Base-by-base conservation (phyloP, 345 rosid species). In the Leavenworthia alabamica region DNA sequence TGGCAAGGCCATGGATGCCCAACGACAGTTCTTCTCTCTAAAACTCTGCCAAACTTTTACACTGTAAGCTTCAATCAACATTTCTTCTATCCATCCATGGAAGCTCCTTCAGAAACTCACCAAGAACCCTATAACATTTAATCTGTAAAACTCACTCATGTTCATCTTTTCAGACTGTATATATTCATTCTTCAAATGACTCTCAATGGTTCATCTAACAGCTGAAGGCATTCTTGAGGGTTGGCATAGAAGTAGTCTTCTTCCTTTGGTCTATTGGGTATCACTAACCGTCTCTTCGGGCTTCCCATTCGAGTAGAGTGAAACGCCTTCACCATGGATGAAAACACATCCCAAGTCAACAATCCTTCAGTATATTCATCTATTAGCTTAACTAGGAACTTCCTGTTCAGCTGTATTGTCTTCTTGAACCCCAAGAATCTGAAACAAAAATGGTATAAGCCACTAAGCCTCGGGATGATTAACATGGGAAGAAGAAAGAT, bases 361-460 rank as follows among this genome's bases (percentile, higher is more conserved):
- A 82, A 81, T 9, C 89, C 86, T 35, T 68, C 73, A 3, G 60
- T 67, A 70, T 85, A 86, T 52, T 66, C 72, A 78, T 93, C 99
- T 68, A 93, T 79, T 55, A 93, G 71, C 62, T 57, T 54, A 2
- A 93, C 89, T 36, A 93, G 73, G 61, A 86, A 85, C 79, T 70
- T 83, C 67, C 97, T 75, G 41, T 93, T 83, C 58, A 93, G 57
- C 47, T 78, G 73, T 19, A 83, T 66, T 1, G 97, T 93, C 79
- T 85, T 86, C 83, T 89, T 93, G 80, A 86, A 93, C 50, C 96
- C 99, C 62, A 89, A 75, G 83, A 86, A 93, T 66, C 97, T 93
- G 88, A 16, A 17, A 14, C 1, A 28, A n/a, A 59, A 11, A 0
- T 37, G 26, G 16, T 16, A 27, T 71, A 6, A 72, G 49, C 56